Base-by-base conservation (phyloP, 495 filamentous ascomycete genomes). In the Penicillium antarcticum region DNA sequence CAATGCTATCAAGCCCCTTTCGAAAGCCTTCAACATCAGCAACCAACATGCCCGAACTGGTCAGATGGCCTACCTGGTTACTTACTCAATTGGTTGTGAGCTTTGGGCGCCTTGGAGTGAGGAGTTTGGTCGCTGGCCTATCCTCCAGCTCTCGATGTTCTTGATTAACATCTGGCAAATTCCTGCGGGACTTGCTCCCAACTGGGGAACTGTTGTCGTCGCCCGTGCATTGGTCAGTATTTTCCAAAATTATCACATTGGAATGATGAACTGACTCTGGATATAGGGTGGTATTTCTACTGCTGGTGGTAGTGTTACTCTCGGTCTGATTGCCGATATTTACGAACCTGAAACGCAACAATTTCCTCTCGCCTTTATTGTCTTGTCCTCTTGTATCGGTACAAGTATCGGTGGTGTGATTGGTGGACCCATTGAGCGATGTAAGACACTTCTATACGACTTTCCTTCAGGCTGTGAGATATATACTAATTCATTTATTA, bases 41-140 rank as follows among this genome's bases (percentile, higher is more conserved):
- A 66, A 69, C 18, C 83, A 87, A 53, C 75, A 77, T 1, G 86
- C 85, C 2, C 78, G 86, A 8, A 66, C 76, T 5, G 86, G 83
- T 24, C 82, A 85, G 29, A 82, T 83, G 60, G 76, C 87, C 53
- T 91, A 87, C 67, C 72, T 91, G 38, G 71, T 90, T 44, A 69
- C 78, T 3, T 91, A 91, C 59, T 86, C 85, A 14, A 84, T 91
- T 62, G 87, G 87, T 5, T 90, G 86, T 61, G 87, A 89, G 63
- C 71, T 91, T 4, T 91, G 87, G 87, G 87, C 87, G 1, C 87
- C 87, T 0, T 91, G 87, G 86, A 82, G 77, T 44, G 87, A 91
- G 65, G 87, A 91, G 58, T 74, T 87, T 40, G 87, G 87, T 31
- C 81, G 87, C 48, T 85, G 82, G 73, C 81, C 81, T 2, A 77